Evolutionary conservation across 768 basidiomycete species (phyloP).

Genomic region (Tulasnella sp.): DNA sequence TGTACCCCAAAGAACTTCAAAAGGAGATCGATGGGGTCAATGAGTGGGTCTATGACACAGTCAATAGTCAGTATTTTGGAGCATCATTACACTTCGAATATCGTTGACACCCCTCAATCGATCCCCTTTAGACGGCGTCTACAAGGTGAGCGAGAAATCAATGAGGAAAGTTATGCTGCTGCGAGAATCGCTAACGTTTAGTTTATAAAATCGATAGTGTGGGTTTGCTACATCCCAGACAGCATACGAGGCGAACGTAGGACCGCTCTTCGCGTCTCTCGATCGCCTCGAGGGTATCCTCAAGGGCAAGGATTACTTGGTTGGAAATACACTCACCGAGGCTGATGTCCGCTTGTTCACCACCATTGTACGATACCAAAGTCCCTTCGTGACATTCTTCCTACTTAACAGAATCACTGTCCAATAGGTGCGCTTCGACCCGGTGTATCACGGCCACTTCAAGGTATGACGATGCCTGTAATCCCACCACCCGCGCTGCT

Average conservation of each 20-base stretch:
- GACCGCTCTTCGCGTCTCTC: constrained; percentile 63
- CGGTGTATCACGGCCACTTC: constrained; percentile 88
- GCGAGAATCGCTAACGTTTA: background rate
- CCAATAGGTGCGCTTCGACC: constrained; percentile 62
- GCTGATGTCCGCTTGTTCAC: constrained; percentile 82
- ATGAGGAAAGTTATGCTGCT: background rate
- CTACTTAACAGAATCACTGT: background rate
- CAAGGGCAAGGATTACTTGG: constrained; percentile 67
- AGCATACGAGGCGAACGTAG: constrained; percentile 73
- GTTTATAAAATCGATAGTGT: background rate
- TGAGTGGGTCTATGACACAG: constrained; percentile 73
- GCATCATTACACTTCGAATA: too few relatives aligned
- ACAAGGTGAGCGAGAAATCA: constrained; percentile 38
- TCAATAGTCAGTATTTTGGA: constrained; percentile 74
- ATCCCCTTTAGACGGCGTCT: constrained; percentile 68
- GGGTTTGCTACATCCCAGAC: constrained; percentile 77
- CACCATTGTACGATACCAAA: constrained; percentile 46
- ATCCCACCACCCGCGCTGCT: background rate
- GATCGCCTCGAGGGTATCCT: constrained; percentile 74
- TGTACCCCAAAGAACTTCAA: constrained; percentile 67
- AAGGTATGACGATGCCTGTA: constrained; percentile 36
- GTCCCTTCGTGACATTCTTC: too few relatives aligned
- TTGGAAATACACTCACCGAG: constrained; percentile 73
- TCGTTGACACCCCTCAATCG: too few relatives aligned
- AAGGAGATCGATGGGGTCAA: constrained; percentile 76